Conservation (phyloP, 768 basidiomycete species). For the Sporobolomyces pararoseus region DNA sequence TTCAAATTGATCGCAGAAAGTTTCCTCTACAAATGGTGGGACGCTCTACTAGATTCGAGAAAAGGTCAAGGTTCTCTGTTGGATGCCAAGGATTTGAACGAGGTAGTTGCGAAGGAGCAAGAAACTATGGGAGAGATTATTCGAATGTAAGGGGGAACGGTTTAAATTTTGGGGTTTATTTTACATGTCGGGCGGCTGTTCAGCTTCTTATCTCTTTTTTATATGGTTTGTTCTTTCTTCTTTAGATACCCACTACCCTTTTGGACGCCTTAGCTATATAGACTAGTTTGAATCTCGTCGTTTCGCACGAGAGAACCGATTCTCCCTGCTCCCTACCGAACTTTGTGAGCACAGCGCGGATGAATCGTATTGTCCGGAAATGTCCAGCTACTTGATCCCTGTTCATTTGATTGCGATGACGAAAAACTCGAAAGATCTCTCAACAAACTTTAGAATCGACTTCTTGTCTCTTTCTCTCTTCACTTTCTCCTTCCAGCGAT, state of each 20-base stretch:
- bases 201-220: no score
- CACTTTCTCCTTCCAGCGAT: neutral
- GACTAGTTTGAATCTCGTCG: no score
- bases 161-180: neutral
- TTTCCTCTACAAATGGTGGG: slow-evolving; percentile 99
- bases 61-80: neutral
- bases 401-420: neutral
- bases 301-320: no score
- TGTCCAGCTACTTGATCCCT: neutral
- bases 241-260: no score
- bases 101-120: slow-evolving; percentile 18
- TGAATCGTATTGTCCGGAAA: neutral
- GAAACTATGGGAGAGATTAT: slow-evolving; percentile 30
- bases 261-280: no score
- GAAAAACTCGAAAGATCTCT: neutral
- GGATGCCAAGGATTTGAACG: slow-evolving; percentile 27
- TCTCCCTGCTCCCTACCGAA: neutral
- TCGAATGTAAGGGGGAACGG: slow-evolving; percentile 22
- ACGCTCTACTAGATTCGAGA: slow-evolving; percentile 61
- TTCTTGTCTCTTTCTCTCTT: neutral
- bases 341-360: no score
- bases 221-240: neutral
- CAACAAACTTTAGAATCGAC: neutral
- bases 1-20: slow-evolving; percentile 97
- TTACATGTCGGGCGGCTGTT: neutral